Conservation (phyloP, 441 rosid species). For the Theobroma grandiflorum region DNA sequence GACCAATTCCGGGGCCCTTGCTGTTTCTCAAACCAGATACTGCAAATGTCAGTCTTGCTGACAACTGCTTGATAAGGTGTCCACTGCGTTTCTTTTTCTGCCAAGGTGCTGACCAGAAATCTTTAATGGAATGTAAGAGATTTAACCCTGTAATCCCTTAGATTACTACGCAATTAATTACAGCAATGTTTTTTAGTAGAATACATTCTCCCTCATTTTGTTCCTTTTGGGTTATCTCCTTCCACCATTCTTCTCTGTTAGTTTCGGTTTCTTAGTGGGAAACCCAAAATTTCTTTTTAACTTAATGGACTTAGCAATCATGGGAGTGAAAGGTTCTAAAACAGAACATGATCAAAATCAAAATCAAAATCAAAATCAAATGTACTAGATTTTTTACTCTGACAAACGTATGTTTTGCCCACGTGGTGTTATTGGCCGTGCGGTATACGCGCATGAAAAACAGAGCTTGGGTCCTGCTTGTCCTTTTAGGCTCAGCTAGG, state of each 20-base stretch:
- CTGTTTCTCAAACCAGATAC: conserved; percentile 66
- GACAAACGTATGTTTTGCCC: conserved; percentile 24
- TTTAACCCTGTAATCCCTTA: conserved; percentile 68
- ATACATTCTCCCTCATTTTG: too few species aligned
- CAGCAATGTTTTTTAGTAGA: neutral
- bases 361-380: neutral
- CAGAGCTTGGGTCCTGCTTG: conserved; percentile 11
- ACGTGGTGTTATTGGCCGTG: conserved; percentile 24
- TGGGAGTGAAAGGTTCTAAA: neutral
- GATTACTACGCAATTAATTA: neutral
- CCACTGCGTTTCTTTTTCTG: conserved; percentile 79
- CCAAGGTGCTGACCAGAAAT: conserved; percentile 72
- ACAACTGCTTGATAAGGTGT: conserved; percentile 79
- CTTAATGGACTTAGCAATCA: neutral
- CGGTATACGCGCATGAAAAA: neutral
- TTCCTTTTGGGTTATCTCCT: neutral
- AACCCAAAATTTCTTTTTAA: neutral
- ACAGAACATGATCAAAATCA: neutral
- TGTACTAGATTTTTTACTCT: conserved; percentile 27
- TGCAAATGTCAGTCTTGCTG: conserved; percentile 63
- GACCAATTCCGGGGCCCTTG: conserved; percentile 69
- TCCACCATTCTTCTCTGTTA: neutral
- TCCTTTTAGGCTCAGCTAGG: conserved; percentile 2
- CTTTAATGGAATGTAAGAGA: conserved; percentile 63
- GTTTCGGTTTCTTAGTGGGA: neutral